Base-by-base conservation (phyloP, 225 moss, liverwort and hornwort species). In the Neckera pumila region DNA sequence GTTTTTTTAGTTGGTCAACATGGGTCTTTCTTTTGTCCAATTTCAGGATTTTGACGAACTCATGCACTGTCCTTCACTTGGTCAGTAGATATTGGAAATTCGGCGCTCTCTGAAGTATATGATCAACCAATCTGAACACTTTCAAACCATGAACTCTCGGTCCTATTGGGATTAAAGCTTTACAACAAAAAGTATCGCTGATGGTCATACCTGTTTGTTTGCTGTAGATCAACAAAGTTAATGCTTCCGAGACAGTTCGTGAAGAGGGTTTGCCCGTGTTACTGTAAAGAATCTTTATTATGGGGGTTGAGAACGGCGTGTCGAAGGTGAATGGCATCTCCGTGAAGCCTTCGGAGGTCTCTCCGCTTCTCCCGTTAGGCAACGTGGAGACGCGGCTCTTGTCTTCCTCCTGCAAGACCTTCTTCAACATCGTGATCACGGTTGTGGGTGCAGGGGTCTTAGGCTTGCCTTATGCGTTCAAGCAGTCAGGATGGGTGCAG, bases 391-490 rank as follows among this genome's bases (percentile, higher is more conserved):
- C 70, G n/a, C 92, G 91, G 43, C 90, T 84, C 57, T 92, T 93
- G 27, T 98, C 97, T 9, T 99, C 99, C n/a, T 86, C 93, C 51
- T 79, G 34, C 86, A 96, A 95, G 81, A 97, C 99, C 15, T 99
- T 97, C 89, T 93, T 93, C 86, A 99, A 99, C 90, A 87, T 99
- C 72, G 94, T 99, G 67, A 96, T 99, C 60, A 95, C 99, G 22
- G 92, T 99, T 4, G 96, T 99, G 27, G 99, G 99, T 45, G 96
- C 99, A 42, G 99, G 97, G 58, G 97, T 99, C 23, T 86, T 99
- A 71, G 96, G 97, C 21, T 87, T 97, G 86, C 97, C 99, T 18
- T 97, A 97, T 87, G 93, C 92, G 27, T 97, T 97, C 89, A 97
- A 96, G 91, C 90, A 93, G 90, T 94, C 99, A 3, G 99, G 99